These are phyloP conservation scores for Schizosaccharomyces versatilis DNA, from an alignment of 1,139 yeast species.

Conservation along the genomic window DNA sequence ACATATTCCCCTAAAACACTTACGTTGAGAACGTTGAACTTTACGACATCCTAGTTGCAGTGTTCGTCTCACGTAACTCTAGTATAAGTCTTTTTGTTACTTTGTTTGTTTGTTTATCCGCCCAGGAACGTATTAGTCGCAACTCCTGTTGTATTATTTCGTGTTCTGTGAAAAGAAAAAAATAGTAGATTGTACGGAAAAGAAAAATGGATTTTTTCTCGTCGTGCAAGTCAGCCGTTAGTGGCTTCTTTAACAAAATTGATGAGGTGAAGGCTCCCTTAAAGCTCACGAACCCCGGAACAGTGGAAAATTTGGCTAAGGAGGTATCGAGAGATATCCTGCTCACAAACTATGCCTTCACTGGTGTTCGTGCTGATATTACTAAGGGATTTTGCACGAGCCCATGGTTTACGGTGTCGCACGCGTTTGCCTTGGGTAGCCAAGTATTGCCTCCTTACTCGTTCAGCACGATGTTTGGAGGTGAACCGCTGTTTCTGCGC, in stretches of 20 bases:
- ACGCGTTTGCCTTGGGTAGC: slow-evolving; percentile 77
- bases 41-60: too few relatives aligned
- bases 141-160: too few relatives aligned
- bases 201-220: too few relatives aligned
- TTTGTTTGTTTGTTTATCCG: too few relatives aligned
- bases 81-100: too few relatives aligned
- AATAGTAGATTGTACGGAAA: too few relatives aligned
- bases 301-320: slow-evolving; percentile 78
- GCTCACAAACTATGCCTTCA: slow-evolving; percentile 70
- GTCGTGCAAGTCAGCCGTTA: neutral
- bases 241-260: slow-evolving; percentile 24
- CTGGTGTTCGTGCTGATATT: slow-evolving; percentile 91
- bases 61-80: too few relatives aligned
- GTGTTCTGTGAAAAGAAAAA: too few relatives aligned
- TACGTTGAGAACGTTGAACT: too few relatives aligned
- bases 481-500: slow-evolving; percentile 25
- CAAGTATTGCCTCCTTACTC: slow-evolving; percentile 69
- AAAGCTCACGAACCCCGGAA: slow-evolving; percentile 77
- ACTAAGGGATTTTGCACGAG: slow-evolving; percentile 76
- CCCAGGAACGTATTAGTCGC: too few relatives aligned
- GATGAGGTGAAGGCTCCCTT: slow-evolving; percentile 60
- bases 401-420: slow-evolving; percentile 95
- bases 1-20: too few relatives aligned
- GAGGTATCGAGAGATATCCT: slow-evolving; percentile 89
- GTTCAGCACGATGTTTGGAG: slow-evolving; percentile 72